These are phyloP conservation scores for Rhodofomes roseus DNA, from an alignment of 1,284 basidiomycete species.

Conservation along the genomic window DNA sequence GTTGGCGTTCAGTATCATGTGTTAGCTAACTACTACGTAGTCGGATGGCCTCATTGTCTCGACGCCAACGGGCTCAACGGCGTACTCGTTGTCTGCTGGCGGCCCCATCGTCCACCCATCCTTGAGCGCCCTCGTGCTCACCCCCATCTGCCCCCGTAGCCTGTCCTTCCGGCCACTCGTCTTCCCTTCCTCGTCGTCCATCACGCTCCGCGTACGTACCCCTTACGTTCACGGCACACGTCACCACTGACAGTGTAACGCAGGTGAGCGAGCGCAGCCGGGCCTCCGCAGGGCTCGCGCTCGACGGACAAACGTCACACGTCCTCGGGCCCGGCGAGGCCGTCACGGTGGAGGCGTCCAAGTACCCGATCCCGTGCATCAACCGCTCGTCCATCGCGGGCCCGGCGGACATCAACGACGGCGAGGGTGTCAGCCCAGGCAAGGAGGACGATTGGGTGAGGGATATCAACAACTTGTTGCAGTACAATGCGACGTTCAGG, in stretches of 20 bases:
- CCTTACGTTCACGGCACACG: not conserved
- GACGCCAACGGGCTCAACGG: slow-evolving; percentile 95
- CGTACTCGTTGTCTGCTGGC: slow-evolving; percentile 93
- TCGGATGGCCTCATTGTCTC: slow-evolving; percentile 94
- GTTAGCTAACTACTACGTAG: slow-evolving; percentile 40
- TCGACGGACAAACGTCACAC: slow-evolving; percentile 87
- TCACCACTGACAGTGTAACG: not conserved
- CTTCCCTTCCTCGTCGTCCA: slow-evolving; percentile 80
- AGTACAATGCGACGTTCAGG: slow-evolving; percentile 89
- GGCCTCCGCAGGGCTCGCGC: slow-evolving; percentile 84
- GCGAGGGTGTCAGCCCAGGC: slow-evolving; percentile 47
- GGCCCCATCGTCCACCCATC: slow-evolving; percentile 97
- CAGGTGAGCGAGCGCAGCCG: slow-evolving; percentile 86
- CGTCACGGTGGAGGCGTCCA: slow-evolving; percentile 82
- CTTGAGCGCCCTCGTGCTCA: slow-evolving; percentile 85
- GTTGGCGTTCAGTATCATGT: too few relatives aligned
- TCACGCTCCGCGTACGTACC: slow-evolving; percentile 73
- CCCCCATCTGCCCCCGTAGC: slow-evolving; percentile 93
- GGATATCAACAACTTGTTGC: slow-evolving; percentile 91
- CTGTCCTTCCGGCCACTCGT: slow-evolving; percentile 91
- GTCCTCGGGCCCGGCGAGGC: slow-evolving; percentile 81
- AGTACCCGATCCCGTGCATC: slow-evolving; percentile 91
- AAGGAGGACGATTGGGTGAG: slow-evolving; percentile 94
- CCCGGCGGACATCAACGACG: slow-evolving; percentile 23
- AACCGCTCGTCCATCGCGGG: slow-evolving; percentile 75